Evolutionary conservation across 371 early-diverging fungal genomes (phyloP), one percentile per base, ranked within the genome.

Genomic region (Catenaria anguillulae): DNA sequence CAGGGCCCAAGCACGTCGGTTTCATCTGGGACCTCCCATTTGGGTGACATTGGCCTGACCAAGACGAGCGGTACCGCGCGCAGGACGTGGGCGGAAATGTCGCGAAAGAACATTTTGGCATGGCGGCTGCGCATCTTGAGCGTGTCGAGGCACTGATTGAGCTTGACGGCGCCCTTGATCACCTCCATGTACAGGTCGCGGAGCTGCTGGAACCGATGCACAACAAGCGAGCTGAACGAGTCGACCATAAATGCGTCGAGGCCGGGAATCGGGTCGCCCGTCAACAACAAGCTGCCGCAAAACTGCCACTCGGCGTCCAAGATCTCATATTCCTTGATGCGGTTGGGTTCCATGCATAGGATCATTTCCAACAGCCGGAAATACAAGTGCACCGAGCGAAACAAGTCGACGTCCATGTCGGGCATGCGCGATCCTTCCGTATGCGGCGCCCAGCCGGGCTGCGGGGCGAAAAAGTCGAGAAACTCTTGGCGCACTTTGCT

Each of bases 221-320:
- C 13, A 74, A 60, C 26, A 26, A 72, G 67, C 66, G 74, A 80
- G 80, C 89, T 88, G 56, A 88, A 87, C 60, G 86, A 84, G 62
- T 76, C 75, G 2, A 88, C 90, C 56, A 84, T 79, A 65, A 86
- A 87, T 60, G 78, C 74, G 60, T 86, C 85, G 5, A 86, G 86
- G 42, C 81, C 84, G 29, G 85, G 80, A 35, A 89, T 83, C 35
- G 74, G 70, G 29, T 26, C 8, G 15, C 29, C 29, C 29, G 29
- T 29, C 29, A 3, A 4, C 21, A 50, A 13, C 52, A 50, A 31
- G 29, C 12, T 12, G 52, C 52, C 24, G 52, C 26, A 50, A 29
- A 86, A 85, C 15, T 80, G 77, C 90, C 90, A 90, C 68, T 90
- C 89, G 60, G 74, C 78, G 61, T 89, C 88, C 67, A 92, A 75